Evolutionary conservation across 1,284 basidiomycete genomes (phyloP).

Genomic region (Apiotrichum sp.): DNA sequence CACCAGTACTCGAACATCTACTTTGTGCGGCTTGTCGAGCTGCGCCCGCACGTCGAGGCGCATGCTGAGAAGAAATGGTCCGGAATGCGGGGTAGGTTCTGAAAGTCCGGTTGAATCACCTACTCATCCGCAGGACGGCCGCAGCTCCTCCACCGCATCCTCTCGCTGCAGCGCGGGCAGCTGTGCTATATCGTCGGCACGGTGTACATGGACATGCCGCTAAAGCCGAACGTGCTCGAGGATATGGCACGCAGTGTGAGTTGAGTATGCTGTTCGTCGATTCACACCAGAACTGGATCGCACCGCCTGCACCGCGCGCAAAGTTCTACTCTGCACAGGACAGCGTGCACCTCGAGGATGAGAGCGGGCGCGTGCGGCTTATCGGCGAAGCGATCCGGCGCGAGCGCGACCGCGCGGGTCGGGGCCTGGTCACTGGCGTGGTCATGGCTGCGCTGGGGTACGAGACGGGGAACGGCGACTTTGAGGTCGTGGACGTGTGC

Average conservation of each 20-base stretch:
- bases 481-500: constrained; percentile 88
- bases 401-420: constrained; percentile 48
- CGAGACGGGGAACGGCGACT: constrained; percentile 83
- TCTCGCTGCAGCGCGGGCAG: constrained; percentile 78
- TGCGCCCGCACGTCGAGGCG: constrained; percentile 60
- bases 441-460: constrained; percentile 84
- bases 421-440: constrained; percentile 74
- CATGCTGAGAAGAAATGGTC: constrained; percentile 64
- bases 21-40: constrained; percentile 65
- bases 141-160: constrained; percentile 68
- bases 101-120: neutral
- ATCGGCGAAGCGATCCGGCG: constrained; percentile 59
- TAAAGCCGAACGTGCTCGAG: constrained; percentile 94
- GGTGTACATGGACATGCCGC: constrained; percentile 94
- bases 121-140: constrained; percentile 57
- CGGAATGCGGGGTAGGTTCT: constrained; percentile 53
- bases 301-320: constrained; percentile 64
- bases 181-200: constrained; percentile 90
- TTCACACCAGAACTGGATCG: constrained; percentile 69
- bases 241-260: constrained; percentile 88
- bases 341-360: constrained; percentile 85
- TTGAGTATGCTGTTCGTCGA: neutral
- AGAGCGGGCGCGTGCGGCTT: constrained; percentile 82
- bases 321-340: constrained; percentile 78
- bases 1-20: constrained; percentile 94